These are phyloP conservation scores for Trichophyton simii DNA, from an alignment of 2,329 filamentous ascomycete species.

Conservation along the genomic window DNA sequence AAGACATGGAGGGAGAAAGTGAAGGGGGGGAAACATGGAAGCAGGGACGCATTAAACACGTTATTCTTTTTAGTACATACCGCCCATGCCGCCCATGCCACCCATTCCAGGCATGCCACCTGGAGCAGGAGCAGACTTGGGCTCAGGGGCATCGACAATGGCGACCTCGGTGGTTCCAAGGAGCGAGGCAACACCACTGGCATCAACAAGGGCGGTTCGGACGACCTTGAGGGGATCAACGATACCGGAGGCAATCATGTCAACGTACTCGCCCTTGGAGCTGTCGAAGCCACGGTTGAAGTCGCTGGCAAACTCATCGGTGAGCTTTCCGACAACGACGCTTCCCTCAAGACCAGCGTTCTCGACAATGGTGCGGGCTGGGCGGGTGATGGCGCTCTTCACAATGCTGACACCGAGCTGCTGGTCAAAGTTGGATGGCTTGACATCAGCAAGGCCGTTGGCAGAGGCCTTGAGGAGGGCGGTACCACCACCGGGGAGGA, in stretches of 20 bases:
- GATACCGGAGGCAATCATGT: constrained; percentile 96
- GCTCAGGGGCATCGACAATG: constrained; percentile 89
- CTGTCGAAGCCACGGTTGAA: constrained; percentile 99
- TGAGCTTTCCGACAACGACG: constrained; percentile 94
- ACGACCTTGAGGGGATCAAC: constrained; percentile 99
- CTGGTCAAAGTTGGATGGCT: constrained; percentile 95
- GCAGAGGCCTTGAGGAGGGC: constrained; percentile 92
- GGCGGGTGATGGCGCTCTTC: constrained; percentile 94
- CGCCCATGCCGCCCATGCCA: constrained; percentile 50
- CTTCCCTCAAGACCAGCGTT: constrained; percentile 94
- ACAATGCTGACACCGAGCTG: constrained; percentile 95
- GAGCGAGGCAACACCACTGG: constrained; percentile 88
- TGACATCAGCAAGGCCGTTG: constrained; percentile 71
- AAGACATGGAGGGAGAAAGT: constrained; percentile 11
- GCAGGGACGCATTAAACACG: constrained; percentile 5
- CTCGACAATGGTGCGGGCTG: constrained; percentile 90
- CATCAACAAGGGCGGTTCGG: constrained; percentile 86
- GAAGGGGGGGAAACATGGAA: constrained; percentile 4
- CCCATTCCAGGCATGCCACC: constrained; percentile 50
- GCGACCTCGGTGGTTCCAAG: constrained; percentile 97
- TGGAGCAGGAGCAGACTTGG: constrained; percentile 54
- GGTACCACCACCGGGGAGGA: constrained; percentile 95
- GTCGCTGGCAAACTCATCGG: constrained; percentile 77
- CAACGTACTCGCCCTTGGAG: constrained; percentile 92
- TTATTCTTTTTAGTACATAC: constrained; percentile 47